Conservation (phyloP, 148 eudicot species). For the Silene uniflora region DNA sequence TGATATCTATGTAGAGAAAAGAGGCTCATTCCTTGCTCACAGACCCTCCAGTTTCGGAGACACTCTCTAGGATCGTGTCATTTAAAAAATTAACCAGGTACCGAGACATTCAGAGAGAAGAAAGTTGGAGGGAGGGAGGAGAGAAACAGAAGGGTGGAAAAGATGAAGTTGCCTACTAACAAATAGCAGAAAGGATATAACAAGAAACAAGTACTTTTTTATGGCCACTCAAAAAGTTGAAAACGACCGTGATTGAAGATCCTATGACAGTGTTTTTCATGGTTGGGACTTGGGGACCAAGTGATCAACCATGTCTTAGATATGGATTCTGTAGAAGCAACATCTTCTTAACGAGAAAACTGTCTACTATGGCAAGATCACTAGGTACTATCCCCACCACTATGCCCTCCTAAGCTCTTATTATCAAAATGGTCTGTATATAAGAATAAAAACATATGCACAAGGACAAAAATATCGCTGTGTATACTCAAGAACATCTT, state of each 20-base stretch:
- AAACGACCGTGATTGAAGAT: neutral
- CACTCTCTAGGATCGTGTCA: no score
- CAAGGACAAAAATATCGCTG: slow-evolving; percentile 1
- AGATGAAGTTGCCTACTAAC: neutral
- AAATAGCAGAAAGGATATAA: neutral
- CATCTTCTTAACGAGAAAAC: neutral
- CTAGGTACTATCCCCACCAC: neutral
- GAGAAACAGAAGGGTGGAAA: neutral
- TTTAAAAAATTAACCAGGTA: no score
- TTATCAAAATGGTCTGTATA: neutral
- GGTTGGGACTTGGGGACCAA: neutral
- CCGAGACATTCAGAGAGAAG: no score
- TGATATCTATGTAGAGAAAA: neutral
- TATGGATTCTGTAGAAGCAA: neutral
- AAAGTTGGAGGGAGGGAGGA: no score
- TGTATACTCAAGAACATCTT: neutral
- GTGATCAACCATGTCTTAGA: neutral
- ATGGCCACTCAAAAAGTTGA: neutral
- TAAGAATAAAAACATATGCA: neutral
- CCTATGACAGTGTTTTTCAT: neutral
- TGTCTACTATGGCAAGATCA: neutral
- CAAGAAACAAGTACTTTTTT: neutral
- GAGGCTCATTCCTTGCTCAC: slow-evolving; percentile 1
- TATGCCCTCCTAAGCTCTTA: neutral
- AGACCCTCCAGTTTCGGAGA: neutral